Conservation (phyloP, 495 filamentous ascomycete genomes). For the Ascobolus immersus region DNA sequence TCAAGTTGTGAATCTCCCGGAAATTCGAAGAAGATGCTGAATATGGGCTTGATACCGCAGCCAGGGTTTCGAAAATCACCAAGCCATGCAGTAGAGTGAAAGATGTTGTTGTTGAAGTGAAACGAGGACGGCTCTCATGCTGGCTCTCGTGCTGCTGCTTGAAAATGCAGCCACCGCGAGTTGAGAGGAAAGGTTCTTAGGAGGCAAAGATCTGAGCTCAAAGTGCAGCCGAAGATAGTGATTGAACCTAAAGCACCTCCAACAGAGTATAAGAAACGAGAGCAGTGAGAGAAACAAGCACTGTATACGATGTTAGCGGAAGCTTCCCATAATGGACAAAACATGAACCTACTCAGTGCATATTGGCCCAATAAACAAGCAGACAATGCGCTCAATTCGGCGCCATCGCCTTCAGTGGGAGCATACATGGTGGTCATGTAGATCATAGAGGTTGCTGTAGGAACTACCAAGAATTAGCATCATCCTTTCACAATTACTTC, state of each 20-base stretch:
- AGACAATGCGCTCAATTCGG: constrained; percentile 14
- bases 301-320: constrained; percentile 3
- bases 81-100: too few species aligned
- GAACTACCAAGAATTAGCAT: constrained; percentile 6
- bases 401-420: constrained; percentile 9
- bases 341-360: constrained; percentile 9
- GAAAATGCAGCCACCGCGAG: too few species aligned
- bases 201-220: constrained; percentile 25
- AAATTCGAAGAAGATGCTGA: too few species aligned
- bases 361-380: constrained; percentile 13
- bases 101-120: too few species aligned
- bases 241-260: constrained; percentile 17
- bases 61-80: too few species aligned
- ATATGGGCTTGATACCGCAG: too few species aligned
- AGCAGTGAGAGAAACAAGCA: constrained; percentile 11
- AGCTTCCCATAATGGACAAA: background rate
- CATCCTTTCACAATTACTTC: background rate
- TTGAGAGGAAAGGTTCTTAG: too few species aligned
- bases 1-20: too few species aligned
- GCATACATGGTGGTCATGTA: constrained; percentile 15
- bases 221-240: too few species aligned
- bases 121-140: too few species aligned
- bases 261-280: constrained; percentile 12
- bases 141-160: too few species aligned
- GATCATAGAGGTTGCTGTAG: constrained; percentile 13